These are phyloP conservation scores for Polyporus arcularius DNA, from an alignment of 768 basidiomycete genomes.

Conservation along the genomic window DNA sequence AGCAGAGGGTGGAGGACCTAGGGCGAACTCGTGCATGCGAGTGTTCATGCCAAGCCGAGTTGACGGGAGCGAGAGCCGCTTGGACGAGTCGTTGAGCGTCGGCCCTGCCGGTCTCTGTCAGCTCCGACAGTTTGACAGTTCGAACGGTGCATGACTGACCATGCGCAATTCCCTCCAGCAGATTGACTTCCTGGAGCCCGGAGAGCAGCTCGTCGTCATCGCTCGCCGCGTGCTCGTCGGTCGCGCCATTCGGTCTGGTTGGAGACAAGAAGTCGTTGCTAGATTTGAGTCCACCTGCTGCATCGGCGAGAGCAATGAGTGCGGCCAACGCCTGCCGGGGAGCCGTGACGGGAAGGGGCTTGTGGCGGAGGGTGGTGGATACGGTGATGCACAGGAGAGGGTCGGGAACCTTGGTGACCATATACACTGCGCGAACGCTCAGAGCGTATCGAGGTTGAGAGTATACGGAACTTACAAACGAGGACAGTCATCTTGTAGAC, in stretches of 20 bases:
- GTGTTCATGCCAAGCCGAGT: slow-evolving; percentile 69
- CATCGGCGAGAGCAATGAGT: slow-evolving; percentile 34
- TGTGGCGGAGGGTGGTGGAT: slow-evolving; percentile 87
- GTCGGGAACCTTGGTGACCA: slow-evolving; percentile 66
- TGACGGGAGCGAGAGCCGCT: slow-evolving; percentile 57
- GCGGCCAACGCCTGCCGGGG: slow-evolving; percentile 35
- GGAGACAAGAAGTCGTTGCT: slow-evolving; percentile 28
- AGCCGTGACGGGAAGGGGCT: slow-evolving; percentile 53
- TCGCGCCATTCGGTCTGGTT: slow-evolving; percentile 28
- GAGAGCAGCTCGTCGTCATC: slow-evolving; percentile 43
- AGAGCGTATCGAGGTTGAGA: background rate
- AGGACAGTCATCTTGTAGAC: slow-evolving; percentile 77
- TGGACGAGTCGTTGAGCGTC: slow-evolving; percentile 35
- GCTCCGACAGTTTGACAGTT: too few relatives aligned
- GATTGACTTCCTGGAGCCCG: slow-evolving; percentile 67
- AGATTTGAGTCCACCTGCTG: slow-evolving; percentile 30
- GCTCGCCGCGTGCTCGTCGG: slow-evolving; percentile 24
- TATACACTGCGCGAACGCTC: slow-evolving; percentile 54
- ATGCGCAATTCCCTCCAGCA: slow-evolving; percentile 65
- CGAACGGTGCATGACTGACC: slow-evolving; percentile 41
- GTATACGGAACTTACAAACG: slow-evolving; percentile 58
- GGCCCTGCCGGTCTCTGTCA: slow-evolving; percentile 37
- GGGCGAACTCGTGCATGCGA: slow-evolving; percentile 62
- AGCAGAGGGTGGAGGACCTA: slow-evolving; percentile 55
- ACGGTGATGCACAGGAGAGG: slow-evolving; percentile 84